Base-by-base conservation (phyloP, 805 yeast species). In the Kluyveromyces aestuarii region DNA sequence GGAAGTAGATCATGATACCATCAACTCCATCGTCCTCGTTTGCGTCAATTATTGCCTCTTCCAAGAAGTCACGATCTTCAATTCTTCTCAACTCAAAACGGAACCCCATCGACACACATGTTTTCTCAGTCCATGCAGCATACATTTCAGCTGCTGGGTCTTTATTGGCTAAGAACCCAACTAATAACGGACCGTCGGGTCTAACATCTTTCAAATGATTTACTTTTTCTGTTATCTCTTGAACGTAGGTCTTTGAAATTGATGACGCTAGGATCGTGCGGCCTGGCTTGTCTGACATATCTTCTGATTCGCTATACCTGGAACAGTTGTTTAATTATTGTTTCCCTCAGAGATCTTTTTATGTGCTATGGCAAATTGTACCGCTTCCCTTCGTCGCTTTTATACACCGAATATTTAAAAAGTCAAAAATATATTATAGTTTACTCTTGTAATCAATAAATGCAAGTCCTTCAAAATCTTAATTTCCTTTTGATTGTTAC, bases 1-100 rank as follows among this genome's bases (percentile, higher is more conserved):
- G 99, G 77, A 91, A 93, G 66, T 93, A 93, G 14, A 93, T 91
- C 86, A 93, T 89, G 55, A 93, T 93, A 21, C 98, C 99, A 62
- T 89, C 82, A 38, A 91, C 87, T 0, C 64, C 56, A 48, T 76
- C 79, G 60, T 90, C 91, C 27, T 73, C 72, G 64, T 93, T 93
- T 50, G 98, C 96, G 40, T 77, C 80, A 43, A 89, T 77, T 51
- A 93, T 80, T 33, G 80, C 82, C 56, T 82, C 89, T 65, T 93
- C 99, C 52, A 93, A 73, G 35, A 82, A 84, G 55, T 93, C 96
- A 63, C 86, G 88, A 55, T 77, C 78, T 17, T 71, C 72, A 17
- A 84, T 81, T 57, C 80, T 76, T 30, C 85, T 69, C 54, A 93
- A 70, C 63, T 89, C 91, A 65, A 87, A 93, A 36, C 77, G 71